A percentile compares a stretch with the other conserved stretches of the same genome.
Evolutionary conservation across 352 stramenopile species (phyloP).

Genomic region (Thalassiosira hispida): DNA sequence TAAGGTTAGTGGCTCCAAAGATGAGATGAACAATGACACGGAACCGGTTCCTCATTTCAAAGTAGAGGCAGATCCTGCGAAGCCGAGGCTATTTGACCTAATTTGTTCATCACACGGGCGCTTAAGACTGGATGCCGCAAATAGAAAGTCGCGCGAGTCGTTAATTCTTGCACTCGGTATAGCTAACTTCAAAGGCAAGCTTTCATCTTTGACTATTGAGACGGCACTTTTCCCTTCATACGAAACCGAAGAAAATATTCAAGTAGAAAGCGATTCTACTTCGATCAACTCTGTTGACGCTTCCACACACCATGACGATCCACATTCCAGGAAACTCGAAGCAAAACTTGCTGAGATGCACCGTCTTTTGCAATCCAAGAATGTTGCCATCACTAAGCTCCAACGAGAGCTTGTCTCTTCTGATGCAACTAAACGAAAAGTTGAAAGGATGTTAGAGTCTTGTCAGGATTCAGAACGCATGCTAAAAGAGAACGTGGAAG

Average conservation of each 20-base stretch:
- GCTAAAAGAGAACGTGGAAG: conserved; percentile 15
- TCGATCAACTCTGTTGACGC: too few species aligned
- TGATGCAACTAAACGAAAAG: conserved; percentile 23
- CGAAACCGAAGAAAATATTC: neutral
- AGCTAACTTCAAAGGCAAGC: conserved; percentile 63
- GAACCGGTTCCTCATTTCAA: conserved; percentile 18
- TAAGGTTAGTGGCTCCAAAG: conserved; percentile 36
- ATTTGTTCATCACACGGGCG: conserved; percentile 44
- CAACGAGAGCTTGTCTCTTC: conserved; percentile 27
- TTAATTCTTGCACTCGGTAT: conserved; percentile 73
- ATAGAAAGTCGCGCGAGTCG: conserved; percentile 70
- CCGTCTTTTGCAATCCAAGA: conserved; percentile 29
- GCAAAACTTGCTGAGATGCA: conserved; percentile 31
- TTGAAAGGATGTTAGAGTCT: conserved; percentile 33
- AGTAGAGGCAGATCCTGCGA: conserved; percentile 33
- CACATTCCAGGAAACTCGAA: conserved; percentile 30
- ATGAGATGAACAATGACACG: conserved; percentile 26
- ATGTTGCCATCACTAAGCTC: conserved; percentile 38
- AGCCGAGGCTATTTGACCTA: conserved; percentile 62
- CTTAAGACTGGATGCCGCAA: conserved; percentile 64
- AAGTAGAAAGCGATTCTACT: neutral
- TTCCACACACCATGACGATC: neutral
- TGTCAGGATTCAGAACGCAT: conserved; percentile 9
- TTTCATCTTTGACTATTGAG: conserved; percentile 40
- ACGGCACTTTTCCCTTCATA: conserved; percentile 30